Evolutionary conservation across 441 rosid species (phyloP), one percentile per base, ranked within the genome.

Genomic region (Pelargonium fulgidum): DNA sequence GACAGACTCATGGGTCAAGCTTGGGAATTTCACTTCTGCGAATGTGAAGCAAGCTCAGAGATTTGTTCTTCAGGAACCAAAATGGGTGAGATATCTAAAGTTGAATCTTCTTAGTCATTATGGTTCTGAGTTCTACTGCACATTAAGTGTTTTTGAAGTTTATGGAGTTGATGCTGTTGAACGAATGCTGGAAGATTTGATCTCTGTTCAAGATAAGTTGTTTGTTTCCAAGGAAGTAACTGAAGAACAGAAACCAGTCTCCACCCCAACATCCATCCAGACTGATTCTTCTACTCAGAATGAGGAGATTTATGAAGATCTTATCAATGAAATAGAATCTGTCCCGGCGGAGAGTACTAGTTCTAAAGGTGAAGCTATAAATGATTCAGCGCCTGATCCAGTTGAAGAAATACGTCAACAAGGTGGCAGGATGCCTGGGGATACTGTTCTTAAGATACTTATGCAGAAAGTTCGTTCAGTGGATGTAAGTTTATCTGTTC

Each of bases 141-240:
- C 98, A 0, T 77, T 91, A 68, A 93, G 97, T 72, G 75, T 84
- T 61, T 54, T 91, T 62, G 93, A 91, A 86, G 92, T 85, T 20
- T 91, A 84, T 54, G 97, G 98, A 74, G 97, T 93, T 56, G 97
- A 93, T 69, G 96, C 97, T 63, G 91, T 91, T 68, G 99, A 93
- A 70, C 65, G 85, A 71, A 89, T 91, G 97, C 81, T 93, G 68
- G 97, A 89, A 70, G 97, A 93, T 87, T 80, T 91, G 85, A 87
- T 93, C 68, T 86, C 88, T 6, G 80, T 73, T 76, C 92, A 86
- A 77, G 87, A 83, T 67, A 80, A 79, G 20, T 39, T 83, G 52
- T 77, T 81, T 76, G 79, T 41, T 26, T 64, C 84, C 0, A 82
- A 78, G 56, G 93, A 84, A 68, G 87, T 76, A 36, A 65, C 68